A percentile compares a stretch with the other conserved stretches of the same genome.
These are phyloP conservation scores for Hanseniaspora sp. DNA, from an alignment of 1,139 yeast species.

Conservation along the genomic window DNA sequence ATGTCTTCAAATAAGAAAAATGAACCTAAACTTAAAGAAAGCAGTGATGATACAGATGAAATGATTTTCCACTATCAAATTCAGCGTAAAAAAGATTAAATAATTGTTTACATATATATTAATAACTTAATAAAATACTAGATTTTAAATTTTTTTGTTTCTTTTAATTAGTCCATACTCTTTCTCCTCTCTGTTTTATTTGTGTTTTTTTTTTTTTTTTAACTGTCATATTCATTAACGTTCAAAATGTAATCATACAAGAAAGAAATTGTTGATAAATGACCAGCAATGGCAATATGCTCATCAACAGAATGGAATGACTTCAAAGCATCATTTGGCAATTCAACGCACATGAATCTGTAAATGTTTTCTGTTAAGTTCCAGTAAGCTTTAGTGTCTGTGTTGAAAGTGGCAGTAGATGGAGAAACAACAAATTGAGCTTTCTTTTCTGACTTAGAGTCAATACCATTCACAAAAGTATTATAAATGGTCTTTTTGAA, in stretches of 20 bases:
- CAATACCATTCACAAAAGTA: conserved; percentile 40
- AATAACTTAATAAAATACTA: too few species aligned
- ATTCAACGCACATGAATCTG: conserved; percentile 25
- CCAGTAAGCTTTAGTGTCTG: conserved; percentile 57
- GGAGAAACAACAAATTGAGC: conserved; percentile 48
- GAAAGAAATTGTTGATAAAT: conserved; percentile 49
- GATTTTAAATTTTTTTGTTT: too few species aligned
- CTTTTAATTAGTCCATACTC: too few species aligned
- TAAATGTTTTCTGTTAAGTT: conserved; percentile 44
- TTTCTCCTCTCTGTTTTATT: too few species aligned
- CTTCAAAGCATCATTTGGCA: conserved; percentile 20
- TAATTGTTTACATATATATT: too few species aligned
- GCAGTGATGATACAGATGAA: neutral
- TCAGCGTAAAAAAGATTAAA: neutral
- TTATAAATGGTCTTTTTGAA: conserved; percentile 49
- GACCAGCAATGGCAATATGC: conserved; percentile 40
- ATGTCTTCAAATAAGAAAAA: neutral
- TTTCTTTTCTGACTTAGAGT: conserved; percentile 23
- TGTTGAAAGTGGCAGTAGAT: conserved; percentile 52
- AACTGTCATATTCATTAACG: conserved; percentile 23
- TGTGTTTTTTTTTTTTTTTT: too few species aligned
- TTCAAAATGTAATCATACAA: conserved; percentile 43
- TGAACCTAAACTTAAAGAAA: neutral
- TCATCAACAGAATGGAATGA: conserved; percentile 52
- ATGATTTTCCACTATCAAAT: conserved; percentile 9